These are phyloP conservation scores for Podospora pseudocomata DNA, from an alignment of 495 filamentous ascomycete genomes.

Conservation along the genomic window DNA sequence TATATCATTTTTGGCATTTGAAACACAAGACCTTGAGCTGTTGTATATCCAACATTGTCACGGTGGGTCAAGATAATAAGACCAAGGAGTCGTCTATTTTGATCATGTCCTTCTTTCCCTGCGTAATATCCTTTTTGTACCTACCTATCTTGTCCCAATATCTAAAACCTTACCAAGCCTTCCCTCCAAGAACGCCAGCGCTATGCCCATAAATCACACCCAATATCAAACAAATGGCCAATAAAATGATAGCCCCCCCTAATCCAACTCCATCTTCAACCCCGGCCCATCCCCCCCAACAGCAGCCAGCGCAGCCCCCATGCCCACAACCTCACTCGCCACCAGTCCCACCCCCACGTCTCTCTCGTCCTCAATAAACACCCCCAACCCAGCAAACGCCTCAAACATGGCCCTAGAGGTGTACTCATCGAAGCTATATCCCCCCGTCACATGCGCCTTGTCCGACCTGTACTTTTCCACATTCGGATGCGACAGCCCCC, in stretches of 20 bases:
- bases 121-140: background rate
- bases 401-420: conserved; percentile 76
- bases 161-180: background rate
- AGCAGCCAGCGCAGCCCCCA: conserved; percentile 35
- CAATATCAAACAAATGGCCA: background rate
- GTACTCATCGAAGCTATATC: conserved; percentile 78
- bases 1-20: conserved; percentile 14
- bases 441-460: conserved; percentile 61
- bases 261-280: conserved; percentile 43
- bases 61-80: too few species aligned
- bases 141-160: background rate
- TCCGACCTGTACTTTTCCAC: conserved; percentile 42
- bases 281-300: conserved; percentile 22
- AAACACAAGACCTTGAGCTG: too few species aligned
- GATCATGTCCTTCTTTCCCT: background rate
- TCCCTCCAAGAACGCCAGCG: conserved; percentile 20
- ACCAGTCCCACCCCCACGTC: conserved; percentile 31
- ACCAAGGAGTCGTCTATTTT: background rate
- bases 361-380: conserved; percentile 78
- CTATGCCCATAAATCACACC: conserved; percentile 21
- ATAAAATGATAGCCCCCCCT: background rate
- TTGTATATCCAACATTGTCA: too few species aligned
- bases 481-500: conserved; percentile 58
- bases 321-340: conserved; percentile 32
- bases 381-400: conserved; percentile 81